phyloP scores from a whole-genome alignment of 352 stramenopile genomes.

The Hyaloperonospora brassicae region DNA sequence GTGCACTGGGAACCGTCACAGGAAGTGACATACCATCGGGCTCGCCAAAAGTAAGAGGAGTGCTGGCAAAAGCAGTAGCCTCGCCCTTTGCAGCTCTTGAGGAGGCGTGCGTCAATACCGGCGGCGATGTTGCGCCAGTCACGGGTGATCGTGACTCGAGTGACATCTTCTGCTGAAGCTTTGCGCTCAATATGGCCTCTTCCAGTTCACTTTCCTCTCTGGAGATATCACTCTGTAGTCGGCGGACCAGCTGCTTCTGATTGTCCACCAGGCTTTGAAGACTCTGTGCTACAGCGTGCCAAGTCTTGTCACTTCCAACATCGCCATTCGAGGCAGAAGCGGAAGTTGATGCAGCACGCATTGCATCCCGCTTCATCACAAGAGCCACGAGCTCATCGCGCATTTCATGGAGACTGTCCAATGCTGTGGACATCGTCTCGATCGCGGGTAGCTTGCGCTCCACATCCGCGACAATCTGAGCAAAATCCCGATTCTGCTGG shows the following conservation, averaged over 20 bases:
- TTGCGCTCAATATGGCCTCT: slow-evolving; percentile 30
- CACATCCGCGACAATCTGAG: slow-evolving; percentile 34
- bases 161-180: slow-evolving; percentile 28
- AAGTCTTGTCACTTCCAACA: slow-evolving; percentile 27
- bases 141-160: slow-evolving; percentile 22
- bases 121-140: slow-evolving; percentile 15
- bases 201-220: slow-evolving; percentile 45
- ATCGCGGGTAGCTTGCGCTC: slow-evolving; percentile 59
- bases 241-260: slow-evolving; percentile 47
- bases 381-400: slow-evolving; percentile 62
- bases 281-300: slow-evolving; percentile 37
- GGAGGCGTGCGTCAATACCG: slow-evolving; percentile 6
- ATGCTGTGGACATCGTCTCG: slow-evolving; percentile 50
- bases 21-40: slow-evolving; percentile 10
- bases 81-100: slow-evolving; percentile 5
- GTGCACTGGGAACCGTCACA: slow-evolving; percentile 11
- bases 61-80: slow-evolving; percentile 13
- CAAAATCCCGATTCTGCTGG: slow-evolving; percentile 44
- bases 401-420: slow-evolving; percentile 65
- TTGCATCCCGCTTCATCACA: slow-evolving; percentile 56
- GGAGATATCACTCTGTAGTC: slow-evolving; percentile 45
- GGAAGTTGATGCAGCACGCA: slow-evolving; percentile 26
- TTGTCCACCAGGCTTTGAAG: slow-evolving; percentile 47
- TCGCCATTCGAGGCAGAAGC: slow-evolving; percentile 9
- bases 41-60: slow-evolving; percentile 16